Base-by-base conservation (phyloP, 169 alveolate genomes). In the Plasmodium knowlesi region DNA sequence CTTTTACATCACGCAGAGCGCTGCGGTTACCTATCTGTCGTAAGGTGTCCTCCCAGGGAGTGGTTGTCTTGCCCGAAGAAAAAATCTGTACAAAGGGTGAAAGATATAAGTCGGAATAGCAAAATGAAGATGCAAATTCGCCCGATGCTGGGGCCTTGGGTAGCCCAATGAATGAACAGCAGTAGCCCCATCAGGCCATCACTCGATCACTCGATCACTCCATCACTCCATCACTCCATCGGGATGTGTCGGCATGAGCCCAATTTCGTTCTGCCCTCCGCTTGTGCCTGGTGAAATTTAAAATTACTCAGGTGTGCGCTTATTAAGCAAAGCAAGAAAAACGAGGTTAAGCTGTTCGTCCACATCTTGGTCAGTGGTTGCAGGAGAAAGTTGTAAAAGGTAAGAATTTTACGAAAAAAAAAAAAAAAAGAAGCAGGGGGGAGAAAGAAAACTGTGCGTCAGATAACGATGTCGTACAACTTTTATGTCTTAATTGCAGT, bases 241-340 rank as follows among this genome's bases (percentile, higher is more conserved):
- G 6, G 50, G 67, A 9, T 28, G 4, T 57, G 28, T 28, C 14
- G 8, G 41, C 50, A 32, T n/a, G 54, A n/a, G 25, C 28, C 19
- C 6, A 79, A 32, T 22, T 16, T 9, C 70, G 46, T n/a, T 32
- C 34, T 10, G 30, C 19, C 72, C 12, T 12, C 30, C 80, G 37
- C 61, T 25, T 74, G 74, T 39, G 57, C 43, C 5, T 43, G 2
- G 22, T 14, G 80, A 50, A 73, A 46, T 85, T 73, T 14, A 22
- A 32, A 30, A 37, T 46, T 85, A 85, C 93, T 30, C 32, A 85
- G 61, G 84, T 54, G 84, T 28, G 93, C 37, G 41, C 39, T 85
- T 39, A 85, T 73, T 50, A 85, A 43, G 78, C 43, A 85, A 53
- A 85, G 74, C 37, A 85, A 76, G 41, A 85, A 74, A 85, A 85